A percentile compares a stretch with the other conserved stretches of the same genome.
Conservation (phyloP, 305 asterid species). For the Plantago rigida region DNA sequence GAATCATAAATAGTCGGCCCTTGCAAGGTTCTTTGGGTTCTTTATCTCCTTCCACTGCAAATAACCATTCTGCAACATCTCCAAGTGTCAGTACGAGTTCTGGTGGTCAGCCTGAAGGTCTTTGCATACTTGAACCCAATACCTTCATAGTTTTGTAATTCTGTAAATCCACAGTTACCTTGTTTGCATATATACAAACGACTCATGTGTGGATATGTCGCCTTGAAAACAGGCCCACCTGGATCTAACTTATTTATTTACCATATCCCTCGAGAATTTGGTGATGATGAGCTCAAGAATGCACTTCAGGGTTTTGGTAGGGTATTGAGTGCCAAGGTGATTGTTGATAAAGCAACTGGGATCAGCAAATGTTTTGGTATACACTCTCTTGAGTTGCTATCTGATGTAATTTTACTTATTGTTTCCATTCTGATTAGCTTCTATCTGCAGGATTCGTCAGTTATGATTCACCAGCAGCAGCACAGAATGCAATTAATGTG, state of each 20-base stretch:
- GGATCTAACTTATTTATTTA: slow-evolving; percentile 86
- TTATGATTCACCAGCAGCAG: slow-evolving; percentile 69
- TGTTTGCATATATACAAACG: background rate
- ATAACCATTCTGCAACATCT: slow-evolving; percentile 66
- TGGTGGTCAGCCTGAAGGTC: slow-evolving; percentile 73
- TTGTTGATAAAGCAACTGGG: slow-evolving; percentile 69
- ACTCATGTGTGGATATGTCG: slow-evolving; percentile 22
- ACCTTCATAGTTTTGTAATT: background rate
- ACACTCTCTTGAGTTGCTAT: slow-evolving; percentile 13
- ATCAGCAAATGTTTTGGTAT: slow-evolving; percentile 88
- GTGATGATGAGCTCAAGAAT: slow-evolving; percentile 70
- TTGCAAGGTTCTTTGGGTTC: slow-evolving; percentile 43
- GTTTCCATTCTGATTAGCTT: slow-evolving; percentile 8
- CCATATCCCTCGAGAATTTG: slow-evolving; percentile 89
- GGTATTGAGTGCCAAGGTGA: slow-evolving; percentile 81
- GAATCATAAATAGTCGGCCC: slow-evolving; percentile 36
- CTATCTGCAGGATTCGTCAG: slow-evolving; percentile 73
- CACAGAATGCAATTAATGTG: slow-evolving; percentile 63
- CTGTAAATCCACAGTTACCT: background rate
- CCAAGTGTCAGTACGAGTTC: slow-evolving; percentile 57
- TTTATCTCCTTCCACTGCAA: slow-evolving; percentile 43
- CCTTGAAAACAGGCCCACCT: slow-evolving; percentile 23
- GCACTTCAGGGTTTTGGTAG: slow-evolving; percentile 66
- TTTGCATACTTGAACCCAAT: slow-evolving; percentile 23
- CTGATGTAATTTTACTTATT: slow-evolving; percentile 10